Conservation (phyloP, 2,329 filamentous ascomycete genomes). For the Aspergillus ibericus region DNA sequence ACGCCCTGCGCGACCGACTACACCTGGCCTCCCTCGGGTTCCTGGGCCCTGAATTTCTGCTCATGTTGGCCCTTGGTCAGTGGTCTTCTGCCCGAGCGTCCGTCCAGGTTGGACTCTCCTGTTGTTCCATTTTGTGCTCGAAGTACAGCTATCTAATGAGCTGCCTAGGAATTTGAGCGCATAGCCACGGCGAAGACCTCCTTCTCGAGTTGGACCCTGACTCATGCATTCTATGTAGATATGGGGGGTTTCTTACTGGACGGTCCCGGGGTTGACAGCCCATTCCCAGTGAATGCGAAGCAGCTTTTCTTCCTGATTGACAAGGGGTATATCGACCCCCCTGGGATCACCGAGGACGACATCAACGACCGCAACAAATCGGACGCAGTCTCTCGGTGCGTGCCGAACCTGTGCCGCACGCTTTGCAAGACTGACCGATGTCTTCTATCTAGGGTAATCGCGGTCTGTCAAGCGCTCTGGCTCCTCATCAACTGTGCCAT, state of each 20-base stretch:
- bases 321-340: background rate
- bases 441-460: background rate
- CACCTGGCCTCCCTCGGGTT: background rate
- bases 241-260: background rate
- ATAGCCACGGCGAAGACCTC: background rate
- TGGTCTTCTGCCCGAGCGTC: slow-evolving; percentile 1
- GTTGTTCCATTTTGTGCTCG: no score
- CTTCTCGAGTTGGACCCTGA: background rate
- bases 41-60: background rate
- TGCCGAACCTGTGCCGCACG: background rate
- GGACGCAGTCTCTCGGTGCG: background rate
- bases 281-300: background rate
- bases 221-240: slow-evolving; percentile 1
- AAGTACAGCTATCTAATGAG: background rate
- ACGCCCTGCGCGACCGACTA: background rate
- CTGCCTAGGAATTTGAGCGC: background rate
- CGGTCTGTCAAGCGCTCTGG: background rate
- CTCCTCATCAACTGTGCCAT: background rate
- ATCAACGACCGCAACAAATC: slow-evolving; percentile 2
- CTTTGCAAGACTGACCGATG: background rate
- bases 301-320: background rate
- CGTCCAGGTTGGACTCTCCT: background rate
- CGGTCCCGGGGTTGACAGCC: background rate
- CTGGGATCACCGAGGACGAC: background rate
- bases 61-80: slow-evolving; percentile 1